These are phyloP conservation scores for Neonectria coccinea DNA, from an alignment of 2,329 filamentous ascomycete species.

Conservation along the genomic window DNA sequence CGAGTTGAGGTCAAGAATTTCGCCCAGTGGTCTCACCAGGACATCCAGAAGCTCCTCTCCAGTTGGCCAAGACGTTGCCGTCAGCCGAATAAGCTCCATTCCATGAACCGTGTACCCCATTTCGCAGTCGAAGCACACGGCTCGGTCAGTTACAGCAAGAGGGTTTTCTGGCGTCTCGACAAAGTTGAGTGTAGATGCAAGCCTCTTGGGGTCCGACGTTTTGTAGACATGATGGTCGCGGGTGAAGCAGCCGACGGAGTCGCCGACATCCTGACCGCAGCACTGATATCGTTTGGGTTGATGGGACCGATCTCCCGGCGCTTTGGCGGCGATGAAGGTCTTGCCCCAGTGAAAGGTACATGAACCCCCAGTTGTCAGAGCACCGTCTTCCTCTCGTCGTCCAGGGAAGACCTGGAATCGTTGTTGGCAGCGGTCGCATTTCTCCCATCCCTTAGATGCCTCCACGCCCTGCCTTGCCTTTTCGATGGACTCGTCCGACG, in stretches of 20 bases:
- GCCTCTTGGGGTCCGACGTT: constrained; percentile 76
- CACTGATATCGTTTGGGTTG: constrained; percentile 78
- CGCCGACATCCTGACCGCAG: constrained; percentile 80
- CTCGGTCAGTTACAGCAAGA: constrained; percentile 63
- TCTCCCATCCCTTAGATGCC: constrained; percentile 81
- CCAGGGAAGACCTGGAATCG: constrained; percentile 95
- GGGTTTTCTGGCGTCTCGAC: constrained; percentile 78
- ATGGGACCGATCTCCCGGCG: constrained; percentile 67
- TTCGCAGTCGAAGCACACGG: constrained; percentile 93
- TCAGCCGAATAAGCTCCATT: constrained; percentile 89
- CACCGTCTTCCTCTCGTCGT: constrained; percentile 79
- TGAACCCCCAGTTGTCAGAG: constrained; percentile 79
- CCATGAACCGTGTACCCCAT: constrained; percentile 96
- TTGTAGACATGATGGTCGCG: constrained; percentile 88
- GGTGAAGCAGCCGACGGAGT: constrained; percentile 79
- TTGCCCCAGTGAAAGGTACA: constrained; percentile 88
- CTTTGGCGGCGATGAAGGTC: constrained; percentile 67
- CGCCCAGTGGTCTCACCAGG: constrained; percentile 84
- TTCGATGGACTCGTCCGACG: constrained; percentile 73
- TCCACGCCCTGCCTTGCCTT: constrained; percentile 73
- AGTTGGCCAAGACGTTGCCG: constrained; percentile 87
- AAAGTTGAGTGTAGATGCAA: constrained; percentile 85
- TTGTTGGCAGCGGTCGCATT: constrained; percentile 86
- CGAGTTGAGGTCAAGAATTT: constrained; percentile 90
- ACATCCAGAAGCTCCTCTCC: constrained; percentile 83